Conservation (phyloP, 768 basidiomycete species). For the Pleurotus eryngii region DNA sequence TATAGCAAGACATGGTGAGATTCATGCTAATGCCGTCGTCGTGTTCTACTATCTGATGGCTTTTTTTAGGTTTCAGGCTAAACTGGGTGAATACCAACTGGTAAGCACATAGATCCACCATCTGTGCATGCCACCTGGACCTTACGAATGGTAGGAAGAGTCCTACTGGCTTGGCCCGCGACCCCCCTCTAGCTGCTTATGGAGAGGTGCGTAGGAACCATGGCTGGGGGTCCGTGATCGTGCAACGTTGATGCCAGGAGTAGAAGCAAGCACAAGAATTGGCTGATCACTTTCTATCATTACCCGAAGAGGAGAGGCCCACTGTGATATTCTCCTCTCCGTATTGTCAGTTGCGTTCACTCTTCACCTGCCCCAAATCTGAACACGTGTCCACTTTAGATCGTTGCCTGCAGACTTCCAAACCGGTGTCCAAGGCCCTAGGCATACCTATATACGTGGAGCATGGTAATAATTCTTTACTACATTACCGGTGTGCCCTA, state of each 20-base stretch:
- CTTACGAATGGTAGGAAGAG: constrained; percentile 44
- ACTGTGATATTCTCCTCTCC: constrained; percentile 84
- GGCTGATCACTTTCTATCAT: constrained; percentile 55
- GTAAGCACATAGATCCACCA: constrained; percentile 32
- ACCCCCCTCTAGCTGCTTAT: constrained; percentile 69
- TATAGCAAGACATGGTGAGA: constrained; percentile 63
- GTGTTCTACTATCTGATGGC: background rate
- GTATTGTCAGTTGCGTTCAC: constrained; percentile 51
- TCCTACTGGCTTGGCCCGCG: constrained; percentile 64
- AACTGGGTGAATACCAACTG: constrained; percentile 71
- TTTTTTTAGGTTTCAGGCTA: constrained; percentile 59
- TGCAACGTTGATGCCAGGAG: too few relatives aligned
- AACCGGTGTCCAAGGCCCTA: constrained; percentile 60
- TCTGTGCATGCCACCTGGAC: background rate
- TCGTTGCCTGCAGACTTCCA: constrained; percentile 82
- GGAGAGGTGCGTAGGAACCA: constrained; percentile 49
- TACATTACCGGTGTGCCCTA: background rate
- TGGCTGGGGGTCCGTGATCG: too few relatives aligned
- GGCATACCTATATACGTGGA: constrained; percentile 73
- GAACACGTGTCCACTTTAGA: constrained; percentile 38
- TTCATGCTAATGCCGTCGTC: too few relatives aligned
- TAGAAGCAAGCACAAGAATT: constrained; percentile 75
- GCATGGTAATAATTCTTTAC: constrained; percentile 49
- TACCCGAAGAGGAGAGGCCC: constrained; percentile 65
- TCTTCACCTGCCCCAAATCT: background rate